Evolutionary conservation across 78 protist species (phyloP), one percentile per base, ranked within the genome.

Genomic region (Dictyostelium capitatum): DNA sequence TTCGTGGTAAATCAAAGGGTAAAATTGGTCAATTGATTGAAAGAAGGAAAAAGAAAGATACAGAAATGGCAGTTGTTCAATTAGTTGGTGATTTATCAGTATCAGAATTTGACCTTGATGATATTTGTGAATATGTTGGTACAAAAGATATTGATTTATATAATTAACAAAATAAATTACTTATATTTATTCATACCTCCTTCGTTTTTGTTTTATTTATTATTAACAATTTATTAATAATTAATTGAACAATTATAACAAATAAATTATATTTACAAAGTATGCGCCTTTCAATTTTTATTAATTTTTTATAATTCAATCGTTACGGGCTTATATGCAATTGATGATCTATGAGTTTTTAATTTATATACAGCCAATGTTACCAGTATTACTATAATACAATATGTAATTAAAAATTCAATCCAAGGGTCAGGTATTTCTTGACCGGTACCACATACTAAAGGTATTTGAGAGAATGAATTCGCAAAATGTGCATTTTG

Each of bases 61-160:
- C 28, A 8, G 93, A 87, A 20, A 51, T 64, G 17, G 93, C 93
- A 0, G 50, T 87, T 9, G 77, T 87, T 20, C 81, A 70, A 64
- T 50, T 87, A 28, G 47, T 54, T 23, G 79, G 81, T 50, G 83
- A 87, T 51, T 59, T 50, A 30, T 59, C 74, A 4, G 79, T 77
- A 7, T 47, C 15, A 41, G 93, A 87, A 56, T 87, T 87, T 57
- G 93, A 87, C 23, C 51, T 87, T 7, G 93, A 87, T 65, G 93
- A 87, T 87, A 87, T 87, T 8, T 87, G 93, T 78, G 83, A 87
- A 50, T 64, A 46, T 64, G 79, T 87, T 28, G 84, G 79, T 3
- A 87, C 48, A 50, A 87, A 48, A 62, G 77, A 72, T 83, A 19
- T 48, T 7, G 91, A 83, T 47, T 46, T 73, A n/a, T 73, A 73